Evolutionary conservation across 139 green algal species (phyloP).

Genomic region (Tetraselmis striata): DNA sequence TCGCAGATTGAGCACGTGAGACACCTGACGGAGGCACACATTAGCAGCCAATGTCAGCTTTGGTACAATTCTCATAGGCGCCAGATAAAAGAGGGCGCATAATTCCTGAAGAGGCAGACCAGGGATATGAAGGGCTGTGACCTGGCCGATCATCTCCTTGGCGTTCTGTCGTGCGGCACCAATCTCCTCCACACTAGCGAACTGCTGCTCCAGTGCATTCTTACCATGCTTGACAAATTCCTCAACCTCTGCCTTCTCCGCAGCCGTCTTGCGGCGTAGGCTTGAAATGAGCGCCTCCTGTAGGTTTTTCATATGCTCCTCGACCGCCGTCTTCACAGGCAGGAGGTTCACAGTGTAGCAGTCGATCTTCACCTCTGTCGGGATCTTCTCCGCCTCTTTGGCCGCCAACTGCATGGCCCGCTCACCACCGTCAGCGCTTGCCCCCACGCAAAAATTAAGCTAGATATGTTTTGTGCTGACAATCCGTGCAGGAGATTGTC

Average conservation of each 20-base stretch:
- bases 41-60: too few relatives aligned
- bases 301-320: slow-evolving; percentile 63
- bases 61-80: too few relatives aligned
- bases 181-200: slow-evolving; percentile 65
- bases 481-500: too few relatives aligned
- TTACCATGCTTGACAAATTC: slow-evolving; percentile 51
- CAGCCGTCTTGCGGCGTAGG: slow-evolving; percentile 48
- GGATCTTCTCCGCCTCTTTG: slow-evolving; percentile 51
- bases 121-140: too few relatives aligned
- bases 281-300: slow-evolving; percentile 50
- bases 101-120: too few relatives aligned
- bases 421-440: too few relatives aligned
- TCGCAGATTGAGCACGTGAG: slow-evolving; percentile 24
- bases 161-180: slow-evolving; percentile 47
- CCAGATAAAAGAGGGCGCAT: too few relatives aligned
- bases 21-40: too few relatives aligned
- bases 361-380: slow-evolving; percentile 49
- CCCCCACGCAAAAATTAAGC: too few relatives aligned
- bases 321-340: slow-evolving; percentile 51
- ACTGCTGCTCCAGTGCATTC: slow-evolving; percentile 38
- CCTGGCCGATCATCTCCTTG: slow-evolving; percentile 35
- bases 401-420: too few relatives aligned
- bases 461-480: too few relatives aligned
- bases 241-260: slow-evolving; percentile 58
- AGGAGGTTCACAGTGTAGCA: slow-evolving; percentile 47